phyloP scores from a whole-genome alignment of 495 filamentous ascomycete genomes.

The Apiosordaria backusii region DNA sequence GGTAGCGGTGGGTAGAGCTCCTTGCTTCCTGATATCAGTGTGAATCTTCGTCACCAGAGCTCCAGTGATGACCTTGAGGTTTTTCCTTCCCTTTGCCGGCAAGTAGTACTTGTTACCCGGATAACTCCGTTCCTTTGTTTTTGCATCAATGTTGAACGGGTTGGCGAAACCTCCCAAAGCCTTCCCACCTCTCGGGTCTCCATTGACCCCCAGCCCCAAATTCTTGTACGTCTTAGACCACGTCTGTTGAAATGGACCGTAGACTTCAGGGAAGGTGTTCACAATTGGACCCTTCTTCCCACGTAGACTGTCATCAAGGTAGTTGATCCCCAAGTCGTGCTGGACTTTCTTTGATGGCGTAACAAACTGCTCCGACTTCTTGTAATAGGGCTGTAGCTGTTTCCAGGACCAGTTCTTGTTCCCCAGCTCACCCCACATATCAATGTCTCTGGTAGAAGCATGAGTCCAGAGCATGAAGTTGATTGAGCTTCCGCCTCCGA shows the following conservation, averaged over 20 bases:
- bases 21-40: constrained; percentile 28
- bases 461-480: constrained; percentile 11
- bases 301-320: background rate
- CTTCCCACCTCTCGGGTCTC: background rate
- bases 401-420: constrained; percentile 43
- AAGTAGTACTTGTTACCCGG: background rate
- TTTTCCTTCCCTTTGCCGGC: background rate
- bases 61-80: background rate
- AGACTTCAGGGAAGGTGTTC: background rate
- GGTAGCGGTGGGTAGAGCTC: constrained; percentile 19
- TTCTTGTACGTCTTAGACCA: background rate
- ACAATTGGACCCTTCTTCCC: background rate
- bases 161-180: background rate
- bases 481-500: constrained; percentile 23
- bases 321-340: background rate
- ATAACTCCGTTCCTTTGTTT: background rate
- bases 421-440: constrained; percentile 40
- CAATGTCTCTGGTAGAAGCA: constrained; percentile 23
- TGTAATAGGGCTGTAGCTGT: constrained; percentile 23
- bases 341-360: background rate
- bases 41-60: background rate
- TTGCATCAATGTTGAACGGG: background rate
- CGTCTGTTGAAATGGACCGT: background rate
- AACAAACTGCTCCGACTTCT: background rate
- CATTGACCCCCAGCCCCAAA: background rate